These are phyloP conservation scores for Cladosporium sp. DNA, from an alignment of 2,329 filamentous ascomycete genomes.

Conservation along the genomic window DNA sequence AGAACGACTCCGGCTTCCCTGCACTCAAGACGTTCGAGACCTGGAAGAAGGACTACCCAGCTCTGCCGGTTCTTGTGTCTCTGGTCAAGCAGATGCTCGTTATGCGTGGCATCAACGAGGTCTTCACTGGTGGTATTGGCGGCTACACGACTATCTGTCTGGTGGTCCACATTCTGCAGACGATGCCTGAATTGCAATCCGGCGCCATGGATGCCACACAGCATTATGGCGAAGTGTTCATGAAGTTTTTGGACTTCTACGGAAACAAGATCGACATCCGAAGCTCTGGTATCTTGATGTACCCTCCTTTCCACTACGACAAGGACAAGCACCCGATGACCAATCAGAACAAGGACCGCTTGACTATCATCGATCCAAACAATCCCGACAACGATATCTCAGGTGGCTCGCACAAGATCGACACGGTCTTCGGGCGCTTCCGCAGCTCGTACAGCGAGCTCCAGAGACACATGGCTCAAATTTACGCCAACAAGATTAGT, in stretches of 20 bases:
- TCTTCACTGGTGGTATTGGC: slow-evolving; percentile 83
- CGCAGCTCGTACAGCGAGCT: slow-evolving; percentile 46
- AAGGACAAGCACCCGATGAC: slow-evolving; percentile 58
- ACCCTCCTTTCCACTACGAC: slow-evolving; percentile 66
- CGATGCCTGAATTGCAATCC: slow-evolving; percentile 64
- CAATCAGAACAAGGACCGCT: slow-evolving; percentile 48
- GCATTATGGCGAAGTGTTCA: slow-evolving; percentile 73
- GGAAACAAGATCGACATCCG: slow-evolving; percentile 73
- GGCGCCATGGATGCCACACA: slow-evolving; percentile 52
- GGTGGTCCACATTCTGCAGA: slow-evolving; percentile 79
- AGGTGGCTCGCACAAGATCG: slow-evolving; percentile 71
- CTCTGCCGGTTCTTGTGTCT: slow-evolving; percentile 80
- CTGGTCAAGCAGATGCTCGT: slow-evolving; percentile 88
- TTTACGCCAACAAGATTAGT: slow-evolving; percentile 34
- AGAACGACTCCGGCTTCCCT: slow-evolving; percentile 75
- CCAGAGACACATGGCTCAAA: slow-evolving; percentile 30
- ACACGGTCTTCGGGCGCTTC: slow-evolving; percentile 65
- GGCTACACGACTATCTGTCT: slow-evolving; percentile 94
- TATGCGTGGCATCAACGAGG: slow-evolving; percentile 88
- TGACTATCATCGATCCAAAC: slow-evolving; percentile 92
- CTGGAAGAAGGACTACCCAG: slow-evolving; percentile 76
- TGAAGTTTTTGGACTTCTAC: slow-evolving; percentile 87
- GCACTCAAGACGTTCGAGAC: slow-evolving; percentile 74
- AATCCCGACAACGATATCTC: slow-evolving; percentile 81
- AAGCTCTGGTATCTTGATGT: slow-evolving; percentile 67